Evolutionary conservation across 331 rosid genomes (phyloP).

Genomic region (Malus hybrid): DNA sequence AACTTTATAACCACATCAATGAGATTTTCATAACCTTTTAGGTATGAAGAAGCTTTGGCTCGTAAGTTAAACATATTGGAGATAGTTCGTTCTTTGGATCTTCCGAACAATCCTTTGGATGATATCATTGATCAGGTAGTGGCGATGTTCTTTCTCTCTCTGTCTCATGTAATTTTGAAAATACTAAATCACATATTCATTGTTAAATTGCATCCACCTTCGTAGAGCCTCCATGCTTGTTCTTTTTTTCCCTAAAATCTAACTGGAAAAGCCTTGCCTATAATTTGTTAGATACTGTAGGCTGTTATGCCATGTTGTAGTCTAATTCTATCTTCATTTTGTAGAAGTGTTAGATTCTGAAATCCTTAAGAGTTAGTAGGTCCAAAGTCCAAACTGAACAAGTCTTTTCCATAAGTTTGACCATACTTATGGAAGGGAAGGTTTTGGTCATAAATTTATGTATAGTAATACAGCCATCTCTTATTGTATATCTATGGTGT

Average conservation of each 20-base stretch:
- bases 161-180: not conserved
- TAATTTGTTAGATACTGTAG: not conserved
- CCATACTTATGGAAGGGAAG: not conserved
- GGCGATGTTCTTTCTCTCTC: not conserved
- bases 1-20: not conserved
- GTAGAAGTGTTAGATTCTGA: not conserved
- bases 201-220: not conserved
- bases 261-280: not conserved
- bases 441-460: not conserved
- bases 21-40: conserved; percentile 10
- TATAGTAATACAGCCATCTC: not conserved
- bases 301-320: not conserved
- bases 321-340: not conserved
- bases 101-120: conserved; percentile 96
- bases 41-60: conserved; percentile 67
- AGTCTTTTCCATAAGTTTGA: not conserved
- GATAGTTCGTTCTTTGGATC: conserved; percentile 81
- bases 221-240: not conserved
- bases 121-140: conserved; percentile 94
- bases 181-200: not conserved
- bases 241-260: not conserved
- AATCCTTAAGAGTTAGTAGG: not conserved
- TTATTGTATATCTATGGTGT: not conserved
- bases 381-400: not conserved
- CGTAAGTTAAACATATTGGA: conserved; percentile 70